Base-by-base conservation (phyloP, 495 filamentous ascomycete species). In the Talaromyces wortmannii region DNA sequence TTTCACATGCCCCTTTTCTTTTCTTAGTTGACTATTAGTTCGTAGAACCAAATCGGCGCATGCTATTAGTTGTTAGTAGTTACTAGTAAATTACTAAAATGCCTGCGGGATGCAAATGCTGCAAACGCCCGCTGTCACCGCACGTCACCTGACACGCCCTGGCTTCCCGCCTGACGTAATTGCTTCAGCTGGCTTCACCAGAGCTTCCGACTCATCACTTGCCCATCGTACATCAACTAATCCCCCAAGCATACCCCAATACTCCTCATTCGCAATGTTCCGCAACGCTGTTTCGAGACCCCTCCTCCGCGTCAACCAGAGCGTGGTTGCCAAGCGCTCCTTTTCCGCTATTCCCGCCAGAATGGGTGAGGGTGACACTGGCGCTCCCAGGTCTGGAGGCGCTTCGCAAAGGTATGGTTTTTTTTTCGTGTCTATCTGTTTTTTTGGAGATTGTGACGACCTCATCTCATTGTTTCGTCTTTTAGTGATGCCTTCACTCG, bases 401-500 rank as follows among this genome's bases (percentile, higher is more conserved):
- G 53, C 59, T 58, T 63, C 58, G 30, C 54, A 67, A 50, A 56
- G 62, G 74, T 77, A 70, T 47, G 68, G n/a, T n/a, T n/a, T n/a
- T n/a, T n/a, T n/a, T n/a, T n/a, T n/a, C n/a, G n/a, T n/a, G n/a
- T n/a, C n/a, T 61, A 36, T 17, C 31, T 52, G 15, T 32, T 43
- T 32, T 16, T n/a, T 53, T 16, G 10, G 8, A 36, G 42, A 13
- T 16, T 50, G 13, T 50, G 13, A 10, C 36, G 36, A 10, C 1
- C 36, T 50, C 31, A 18, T 32, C 44, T 33, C 52, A 30, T 40
- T 15, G 10, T 45, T 31, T 44, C n/a, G 7, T 11, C n/a, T 17
- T 53, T 29, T 57, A 92, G 92, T 57, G 94, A 99, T 67, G 78
- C 86, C 50, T 99, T 96, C 82, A 87, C 86, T 67, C 84, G 85